Evolutionary conservation across 805 yeast species (phyloP), one percentile per base, ranked within the genome.

Genomic region (Metschnikowia proteae): DNA sequence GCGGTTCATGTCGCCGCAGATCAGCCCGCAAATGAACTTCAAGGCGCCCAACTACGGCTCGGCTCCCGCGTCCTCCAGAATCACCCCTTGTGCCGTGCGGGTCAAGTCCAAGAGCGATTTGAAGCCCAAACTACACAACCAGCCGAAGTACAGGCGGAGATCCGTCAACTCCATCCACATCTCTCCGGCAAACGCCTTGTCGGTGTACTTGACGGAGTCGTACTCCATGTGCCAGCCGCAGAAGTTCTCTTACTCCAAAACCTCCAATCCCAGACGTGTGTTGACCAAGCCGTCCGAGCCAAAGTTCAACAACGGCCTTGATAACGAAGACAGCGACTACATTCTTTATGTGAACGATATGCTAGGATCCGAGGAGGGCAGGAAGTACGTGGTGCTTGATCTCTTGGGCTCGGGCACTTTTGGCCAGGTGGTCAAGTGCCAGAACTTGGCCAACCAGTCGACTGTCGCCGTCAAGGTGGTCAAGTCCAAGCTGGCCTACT

Each of bases 401-500:
- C 76, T 94, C 11, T 68, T 94, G 37, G 99, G 99, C 0, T 92
- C 91, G 53, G 99, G 99, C 2, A 91, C 99, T 1, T 94, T 94
- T 74, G 99, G 99, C 7, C 98, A 94, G 69, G 99, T 94, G 41
- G 95, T 91, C 37, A 94, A 92, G 68, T 92, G 97, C 68, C 96
- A 88, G 64, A 80, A 83, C 58, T 71, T 86, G 61, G 64, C 78
- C 35, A 87, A 90, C 40, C 94, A 89, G 62, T 92, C 88, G 53
- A 80, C 92, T 22, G 88, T 91, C 26, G 99, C 99, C 1, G 95
- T 94, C 33, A 94, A 94, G 67, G 95, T 94, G 38, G 88, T 94
- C 50, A 94, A 92, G 64, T 86, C 96, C 32, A 86, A 86, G 62
- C 88, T 96, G 4, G 96, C 95, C 7, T 91, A 86, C 61, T 74